Evolutionary conservation across 805 yeast species (phyloP).

Genomic region (Candida palmyrensis): DNA sequence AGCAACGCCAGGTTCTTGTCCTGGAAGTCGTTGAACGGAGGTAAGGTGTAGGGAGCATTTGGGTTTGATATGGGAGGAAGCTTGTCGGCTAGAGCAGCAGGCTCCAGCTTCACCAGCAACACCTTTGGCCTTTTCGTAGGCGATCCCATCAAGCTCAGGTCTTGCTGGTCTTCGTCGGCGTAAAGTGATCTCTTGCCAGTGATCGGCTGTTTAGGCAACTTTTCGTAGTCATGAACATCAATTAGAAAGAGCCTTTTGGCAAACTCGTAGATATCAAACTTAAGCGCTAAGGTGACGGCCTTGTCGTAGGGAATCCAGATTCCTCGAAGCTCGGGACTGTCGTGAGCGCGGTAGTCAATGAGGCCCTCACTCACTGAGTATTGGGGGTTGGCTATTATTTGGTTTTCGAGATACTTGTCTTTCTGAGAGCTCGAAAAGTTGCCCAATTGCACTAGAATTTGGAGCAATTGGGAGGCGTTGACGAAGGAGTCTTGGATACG

Average conservation of each 20-base stretch:
- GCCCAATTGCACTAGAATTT: conserved; percentile 25
- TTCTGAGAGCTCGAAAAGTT: conserved; percentile 21
- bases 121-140: conserved; percentile 28
- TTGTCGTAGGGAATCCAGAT: conserved; percentile 41
- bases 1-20: conserved; percentile 21
- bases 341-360: conserved; percentile 26
- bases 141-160: conserved; percentile 19
- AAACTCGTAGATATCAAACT: conserved; percentile 35
- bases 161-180: conserved; percentile 10
- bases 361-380: conserved; percentile 17
- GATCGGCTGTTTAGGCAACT: conserved; percentile 21
- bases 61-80: conserved; percentile 14
- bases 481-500: conserved; percentile 39
- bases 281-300: conserved; percentile 33
- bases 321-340: conserved; percentile 24
- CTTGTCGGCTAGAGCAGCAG: too few relatives aligned
- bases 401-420: conserved; percentile 26
- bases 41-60: conserved; percentile 33
- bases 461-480: conserved; percentile 33
- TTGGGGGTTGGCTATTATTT: conserved; percentile 27
- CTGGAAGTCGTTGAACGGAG: conserved; percentile 16
- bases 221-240: conserved; percentile 42
- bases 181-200: conserved; percentile 11
- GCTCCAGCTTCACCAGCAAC: too few relatives aligned
- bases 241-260: conserved; percentile 32